These are phyloP conservation scores for Psilocybe cyanescens DNA, from an alignment of 768 basidiomycete genomes.

Conservation along the genomic window DNA sequence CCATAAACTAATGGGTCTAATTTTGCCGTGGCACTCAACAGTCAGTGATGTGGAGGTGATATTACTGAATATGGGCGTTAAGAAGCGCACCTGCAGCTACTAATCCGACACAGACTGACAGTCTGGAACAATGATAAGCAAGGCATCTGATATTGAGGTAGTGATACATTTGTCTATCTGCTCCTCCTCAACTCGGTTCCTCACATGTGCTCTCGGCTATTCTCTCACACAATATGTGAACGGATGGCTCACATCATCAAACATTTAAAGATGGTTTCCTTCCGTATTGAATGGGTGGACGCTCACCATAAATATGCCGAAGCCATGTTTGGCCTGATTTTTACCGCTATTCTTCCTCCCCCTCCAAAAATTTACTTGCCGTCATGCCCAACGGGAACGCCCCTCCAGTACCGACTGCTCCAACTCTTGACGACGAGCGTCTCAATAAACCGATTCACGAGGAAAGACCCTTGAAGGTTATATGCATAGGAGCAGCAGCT, in stretches of 20 bases:
- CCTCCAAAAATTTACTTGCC: background rate
- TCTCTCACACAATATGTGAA: background rate
- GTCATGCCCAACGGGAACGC: background rate
- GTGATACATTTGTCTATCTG: background rate
- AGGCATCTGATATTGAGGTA: background rate
- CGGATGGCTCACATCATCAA: background rate
- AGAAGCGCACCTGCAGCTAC: background rate
- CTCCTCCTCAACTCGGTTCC: background rate
- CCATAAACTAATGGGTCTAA: too few species aligned
- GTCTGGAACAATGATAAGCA: background rate
- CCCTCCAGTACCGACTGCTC: background rate
- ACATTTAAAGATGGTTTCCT: background rate
- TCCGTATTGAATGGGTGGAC: background rate
- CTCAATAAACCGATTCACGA: slow-evolving; percentile 28
- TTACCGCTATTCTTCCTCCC: background rate
- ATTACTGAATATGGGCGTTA: background rate
- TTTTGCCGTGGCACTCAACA: too few species aligned
- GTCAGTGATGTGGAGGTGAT: too few species aligned
- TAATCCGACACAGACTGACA: background rate
- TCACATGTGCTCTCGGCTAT: background rate
- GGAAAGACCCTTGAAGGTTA: slow-evolving; percentile 30
- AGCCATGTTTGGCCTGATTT: background rate
- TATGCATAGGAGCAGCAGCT: slow-evolving; percentile 39
- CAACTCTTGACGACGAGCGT: background rate
- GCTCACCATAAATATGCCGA: background rate